These are phyloP conservation scores for Tulasnella sp. DNA, from an alignment of 768 basidiomycete species.

Conservation along the genomic window DNA sequence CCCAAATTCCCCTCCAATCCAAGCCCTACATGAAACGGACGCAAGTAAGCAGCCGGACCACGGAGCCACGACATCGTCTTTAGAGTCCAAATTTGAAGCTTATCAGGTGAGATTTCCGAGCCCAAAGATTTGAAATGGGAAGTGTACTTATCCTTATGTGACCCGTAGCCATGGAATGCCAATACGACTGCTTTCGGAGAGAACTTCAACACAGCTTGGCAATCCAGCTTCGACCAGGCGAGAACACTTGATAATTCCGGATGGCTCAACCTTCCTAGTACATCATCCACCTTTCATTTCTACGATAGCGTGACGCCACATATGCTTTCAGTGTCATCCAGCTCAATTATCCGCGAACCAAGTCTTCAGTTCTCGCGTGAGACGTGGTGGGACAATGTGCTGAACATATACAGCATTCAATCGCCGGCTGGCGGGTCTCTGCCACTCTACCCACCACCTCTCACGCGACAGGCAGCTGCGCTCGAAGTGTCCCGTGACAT, in stretches of 20 bases:
- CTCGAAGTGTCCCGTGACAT: neutral
- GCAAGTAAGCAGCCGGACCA: no score
- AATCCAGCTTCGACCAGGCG: no score
- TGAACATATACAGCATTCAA: neutral
- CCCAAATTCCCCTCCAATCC: no score
- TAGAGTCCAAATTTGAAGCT: neutral
- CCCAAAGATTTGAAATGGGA: no score
- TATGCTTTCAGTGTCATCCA: neutral
- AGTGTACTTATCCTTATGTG: no score
- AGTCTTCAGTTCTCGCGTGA: conserved; percentile 11
- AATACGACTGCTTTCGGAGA: neutral
- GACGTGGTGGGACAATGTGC: conserved; percentile 18
- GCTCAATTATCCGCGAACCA: conserved; percentile 5
- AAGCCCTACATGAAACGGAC: no score
- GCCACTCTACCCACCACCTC: neutral
- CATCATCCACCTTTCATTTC: neutral
- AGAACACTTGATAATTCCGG: neutral
- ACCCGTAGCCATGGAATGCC: neutral
- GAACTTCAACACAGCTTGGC: neutral
- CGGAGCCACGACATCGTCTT: no score
- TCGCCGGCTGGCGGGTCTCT: neutral
- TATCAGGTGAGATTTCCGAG: neutral
- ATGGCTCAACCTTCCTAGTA: neutral
- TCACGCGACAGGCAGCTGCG: neutral
- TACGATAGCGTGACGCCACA: neutral